Evolutionary conservation across 129 eudicot genomes (phyloP).

Genomic region (Escallonia rubra): DNA sequence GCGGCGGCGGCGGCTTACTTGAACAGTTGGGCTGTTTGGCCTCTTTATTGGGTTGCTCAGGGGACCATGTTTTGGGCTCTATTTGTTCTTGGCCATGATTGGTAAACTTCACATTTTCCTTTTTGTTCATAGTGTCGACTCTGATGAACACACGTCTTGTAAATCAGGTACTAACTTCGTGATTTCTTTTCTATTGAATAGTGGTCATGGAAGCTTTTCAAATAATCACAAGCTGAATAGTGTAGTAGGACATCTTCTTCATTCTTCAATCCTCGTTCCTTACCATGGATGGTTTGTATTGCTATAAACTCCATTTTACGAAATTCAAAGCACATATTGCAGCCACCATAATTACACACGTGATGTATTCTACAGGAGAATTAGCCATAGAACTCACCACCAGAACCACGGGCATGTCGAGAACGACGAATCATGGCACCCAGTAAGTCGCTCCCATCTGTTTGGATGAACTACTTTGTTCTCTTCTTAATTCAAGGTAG

Average conservation of each 20-base stretch:
- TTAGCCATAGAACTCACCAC: conserved; percentile 97
- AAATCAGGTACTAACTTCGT: neutral
- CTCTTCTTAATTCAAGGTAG: neutral
- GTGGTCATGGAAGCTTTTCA: conserved; percentile 99
- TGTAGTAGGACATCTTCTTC: conserved; percentile 86
- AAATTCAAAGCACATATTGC: neutral
- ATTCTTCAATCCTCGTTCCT: conserved; percentile 95
- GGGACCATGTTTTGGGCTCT: conserved; percentile 99
- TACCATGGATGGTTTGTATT: conserved; percentile 91
- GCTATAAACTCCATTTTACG: neutral
- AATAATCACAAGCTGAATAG: conserved; percentile 66
- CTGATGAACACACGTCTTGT: too few species aligned
- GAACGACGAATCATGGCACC: conserved; percentile 99
- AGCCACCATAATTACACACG: neutral
- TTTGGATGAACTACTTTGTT: neutral
- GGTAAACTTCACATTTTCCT: conserved; percentile 38
- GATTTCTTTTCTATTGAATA: conserved; percentile 19
- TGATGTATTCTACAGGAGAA: conserved; percentile 66
- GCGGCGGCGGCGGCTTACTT: conserved; percentile 72
- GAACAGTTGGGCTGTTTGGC: conserved; percentile 87
- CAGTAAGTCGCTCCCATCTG: conserved; percentile 42
- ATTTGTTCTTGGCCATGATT: conserved; percentile 99
- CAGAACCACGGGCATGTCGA: conserved; percentile 98
- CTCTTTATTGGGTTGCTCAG: conserved; percentile 97
- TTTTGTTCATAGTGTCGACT: neutral